Percentiles rank a stretch among this genome's conserved stretches.
phyloP scores from a whole-genome alignment of 208 protist genomes.

The Acanthamoeba triangularis region DNA sequence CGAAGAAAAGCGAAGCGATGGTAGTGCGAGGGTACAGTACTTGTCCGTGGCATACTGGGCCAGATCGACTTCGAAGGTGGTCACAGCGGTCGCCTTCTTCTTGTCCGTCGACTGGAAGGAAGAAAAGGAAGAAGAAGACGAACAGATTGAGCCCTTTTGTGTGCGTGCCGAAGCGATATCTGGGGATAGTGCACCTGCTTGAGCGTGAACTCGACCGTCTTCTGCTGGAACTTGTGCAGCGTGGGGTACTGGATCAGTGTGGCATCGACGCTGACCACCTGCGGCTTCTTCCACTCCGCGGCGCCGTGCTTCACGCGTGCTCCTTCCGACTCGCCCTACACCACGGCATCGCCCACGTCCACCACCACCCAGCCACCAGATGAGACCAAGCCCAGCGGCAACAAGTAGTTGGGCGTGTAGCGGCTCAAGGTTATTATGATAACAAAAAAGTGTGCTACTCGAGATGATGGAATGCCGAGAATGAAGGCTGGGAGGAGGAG shows the following conservation, averaged over 20 bases:
- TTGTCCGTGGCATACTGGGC: conserved; percentile 64
- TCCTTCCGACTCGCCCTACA: conserved; percentile 51
- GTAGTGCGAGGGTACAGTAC: not conserved
- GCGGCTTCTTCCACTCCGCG: conserved; percentile 64
- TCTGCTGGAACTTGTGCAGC: conserved; percentile 61
- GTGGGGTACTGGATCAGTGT: conserved; percentile 69
- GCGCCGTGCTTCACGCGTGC: conserved; percentile 1
- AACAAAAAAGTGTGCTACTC: not conserved
- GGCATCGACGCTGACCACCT: not conserved
- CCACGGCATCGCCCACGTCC: not conserved
- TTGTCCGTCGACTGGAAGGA: not conserved
- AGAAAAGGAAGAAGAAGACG: not conserved
- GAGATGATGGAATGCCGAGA: not conserved
- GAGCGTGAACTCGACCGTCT: conserved; percentile 63
- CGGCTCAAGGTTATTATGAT: not conserved
- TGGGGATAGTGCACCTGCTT: conserved; percentile 25
- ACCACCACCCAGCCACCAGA: not conserved
- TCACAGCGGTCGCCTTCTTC: conserved; percentile 24
- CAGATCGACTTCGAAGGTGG: conserved; percentile 54
- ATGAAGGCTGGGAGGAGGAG: not conserved
- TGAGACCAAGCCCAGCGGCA: not conserved
- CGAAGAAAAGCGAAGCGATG: not conserved
- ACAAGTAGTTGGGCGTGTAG: not conserved
- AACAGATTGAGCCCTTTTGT: no score
- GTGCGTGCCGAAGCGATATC: not conserved